Base-by-base conservation (phyloP, 148 eudicot genomes). In the Fagopyrum tataricum region DNA sequence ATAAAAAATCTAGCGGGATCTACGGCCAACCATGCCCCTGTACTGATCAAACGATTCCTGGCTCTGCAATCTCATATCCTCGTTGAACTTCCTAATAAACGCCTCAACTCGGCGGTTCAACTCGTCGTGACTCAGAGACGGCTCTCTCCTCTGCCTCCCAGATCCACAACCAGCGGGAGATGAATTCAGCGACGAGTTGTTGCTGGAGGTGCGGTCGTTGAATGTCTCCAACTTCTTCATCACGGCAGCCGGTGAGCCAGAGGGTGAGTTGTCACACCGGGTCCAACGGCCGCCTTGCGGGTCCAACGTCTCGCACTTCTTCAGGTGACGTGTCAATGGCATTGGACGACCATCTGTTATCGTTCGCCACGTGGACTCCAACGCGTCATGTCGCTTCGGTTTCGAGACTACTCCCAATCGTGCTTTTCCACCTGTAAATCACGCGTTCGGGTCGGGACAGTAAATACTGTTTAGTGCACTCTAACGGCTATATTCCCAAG, bases 51-150 rank as follows among this genome's bases (percentile, higher is more conserved):
- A 37, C 0, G 98, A 94, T 73, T 88, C 84, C 58, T 91, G 91
- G 67, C 96, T 83, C 77, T 94, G 97, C 79, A 89, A 44, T 75
- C 91, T 86, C 95, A 93, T 93, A 4, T 91, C 95, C 31, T 93
- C 93, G 31, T 93, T 89, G 67, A 91, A 89, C 83, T 94, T 94
- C 44, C 73, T 84, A 6, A 94, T 94, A 40, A 94, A 94, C 55
- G 90, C 97, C 71, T 94, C 98, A 6, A 88, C 97, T 74, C 91
- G 86, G 0, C 93, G 88, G 66, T 94, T 94, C 88, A 94, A 76
- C 85, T 94, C 98, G 70, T 91, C 98, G 37, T 89, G 93, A 64
- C 96, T 78, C 82, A 79, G 77, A 5, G 96, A 86, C 39, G 88
- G 83, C 62, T 94, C 98, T 20, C 90, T 94, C 75, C 75, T 76